A percentile compares a stretch with the other conserved stretches of the same genome.
These are phyloP conservation scores for Arthrobotrys musiformis DNA, from an alignment of 2,329 filamentous ascomycete genomes.

Conservation along the genomic window DNA sequence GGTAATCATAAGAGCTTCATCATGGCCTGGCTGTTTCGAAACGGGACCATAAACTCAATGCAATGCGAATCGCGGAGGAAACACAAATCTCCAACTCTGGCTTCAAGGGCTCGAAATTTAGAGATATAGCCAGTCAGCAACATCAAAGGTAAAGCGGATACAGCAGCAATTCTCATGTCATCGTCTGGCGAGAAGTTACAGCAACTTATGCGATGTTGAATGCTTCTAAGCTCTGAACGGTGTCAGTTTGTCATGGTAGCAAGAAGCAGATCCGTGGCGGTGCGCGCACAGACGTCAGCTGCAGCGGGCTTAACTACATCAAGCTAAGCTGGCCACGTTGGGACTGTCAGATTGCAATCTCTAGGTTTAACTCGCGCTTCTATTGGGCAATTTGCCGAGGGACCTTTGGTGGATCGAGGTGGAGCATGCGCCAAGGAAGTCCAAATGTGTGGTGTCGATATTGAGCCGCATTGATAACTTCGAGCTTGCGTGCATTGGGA, in stretches of 20 bases:
- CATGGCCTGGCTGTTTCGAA: conserved; percentile 43
- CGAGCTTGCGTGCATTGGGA: conserved; percentile 1
- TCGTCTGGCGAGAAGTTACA: conserved; percentile 4
- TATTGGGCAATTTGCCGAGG: conserved; percentile 46
- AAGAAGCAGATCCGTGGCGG: conserved; percentile 42
- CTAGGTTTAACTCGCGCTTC: conserved; percentile 21
- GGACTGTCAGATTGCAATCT: conserved; percentile 46
- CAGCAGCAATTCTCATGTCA: conserved; percentile 15
- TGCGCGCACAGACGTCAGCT: conserved; percentile 50
- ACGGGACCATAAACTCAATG: conserved; percentile 15
- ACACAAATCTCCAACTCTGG: conserved; percentile 24
- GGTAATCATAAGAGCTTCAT: conserved; percentile 44
- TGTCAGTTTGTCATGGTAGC: conserved; percentile 36
- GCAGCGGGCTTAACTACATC: conserved; percentile 44
- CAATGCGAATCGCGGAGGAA: conserved; percentile 31
- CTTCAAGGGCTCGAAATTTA: neutral
- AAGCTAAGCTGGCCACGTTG: conserved; percentile 19
- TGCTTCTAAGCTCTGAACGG: conserved; percentile 20
- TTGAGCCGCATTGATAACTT: conserved; percentile 44
- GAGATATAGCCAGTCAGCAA: conserved; percentile 9
- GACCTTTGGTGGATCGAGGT: conserved; percentile 4
- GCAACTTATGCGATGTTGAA: conserved; percentile 21
- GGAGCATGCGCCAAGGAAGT: conserved; percentile 43
- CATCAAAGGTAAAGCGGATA: conserved; percentile 16
- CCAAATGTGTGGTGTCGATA: conserved; percentile 2